phyloP scores from a whole-genome alignment of 257 asterid species.

The Solanum gandarillasii region DNA sequence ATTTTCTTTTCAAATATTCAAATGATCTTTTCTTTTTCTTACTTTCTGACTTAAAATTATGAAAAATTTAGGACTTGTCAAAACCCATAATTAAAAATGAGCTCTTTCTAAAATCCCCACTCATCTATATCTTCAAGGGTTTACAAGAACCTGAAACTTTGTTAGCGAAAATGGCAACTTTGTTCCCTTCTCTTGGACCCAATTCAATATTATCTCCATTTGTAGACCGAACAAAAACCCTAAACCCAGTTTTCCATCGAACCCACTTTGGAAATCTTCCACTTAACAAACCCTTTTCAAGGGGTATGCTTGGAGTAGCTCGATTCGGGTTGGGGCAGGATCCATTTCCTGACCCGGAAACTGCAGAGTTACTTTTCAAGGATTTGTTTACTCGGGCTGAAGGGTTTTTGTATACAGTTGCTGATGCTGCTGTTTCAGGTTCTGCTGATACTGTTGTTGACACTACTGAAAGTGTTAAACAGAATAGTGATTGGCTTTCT shows the following conservation, averaged over 20 bases:
- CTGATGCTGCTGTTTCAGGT: conserved; percentile 74
- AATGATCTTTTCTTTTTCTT: background rate
- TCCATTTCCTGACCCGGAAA: conserved; percentile 60
- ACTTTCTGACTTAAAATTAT: background rate
- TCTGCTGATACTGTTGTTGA: conserved; percentile 44
- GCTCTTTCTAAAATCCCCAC: background rate
- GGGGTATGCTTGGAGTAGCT: conserved; percentile 47
- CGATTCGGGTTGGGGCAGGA: conserved; percentile 75
- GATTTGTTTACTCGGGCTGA: conserved; percentile 65
- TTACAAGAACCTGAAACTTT: background rate
- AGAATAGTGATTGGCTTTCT: conserved; percentile 85
- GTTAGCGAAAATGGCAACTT: conserved; percentile 36
- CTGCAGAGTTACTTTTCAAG: conserved; percentile 38
- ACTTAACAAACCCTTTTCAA: conserved; percentile 28
- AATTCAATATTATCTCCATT: conserved; percentile 42
- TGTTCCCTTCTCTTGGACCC: conserved; percentile 34
- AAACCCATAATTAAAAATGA: background rate
- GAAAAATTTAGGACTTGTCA: background rate
- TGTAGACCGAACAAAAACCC: conserved; percentile 28
- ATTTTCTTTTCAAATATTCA: background rate
- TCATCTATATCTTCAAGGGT: background rate
- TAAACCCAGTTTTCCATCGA: conserved; percentile 26
- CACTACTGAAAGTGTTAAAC: conserved; percentile 33
- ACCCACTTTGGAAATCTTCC: conserved; percentile 30
- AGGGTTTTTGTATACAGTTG: conserved; percentile 69